A percentile compares a stretch with the other conserved stretches of the same genome.
phyloP scores from a whole-genome alignment of 2,329 filamentous ascomycete genomes.

The Pseudocercospora pini-densiflorae region DNA sequence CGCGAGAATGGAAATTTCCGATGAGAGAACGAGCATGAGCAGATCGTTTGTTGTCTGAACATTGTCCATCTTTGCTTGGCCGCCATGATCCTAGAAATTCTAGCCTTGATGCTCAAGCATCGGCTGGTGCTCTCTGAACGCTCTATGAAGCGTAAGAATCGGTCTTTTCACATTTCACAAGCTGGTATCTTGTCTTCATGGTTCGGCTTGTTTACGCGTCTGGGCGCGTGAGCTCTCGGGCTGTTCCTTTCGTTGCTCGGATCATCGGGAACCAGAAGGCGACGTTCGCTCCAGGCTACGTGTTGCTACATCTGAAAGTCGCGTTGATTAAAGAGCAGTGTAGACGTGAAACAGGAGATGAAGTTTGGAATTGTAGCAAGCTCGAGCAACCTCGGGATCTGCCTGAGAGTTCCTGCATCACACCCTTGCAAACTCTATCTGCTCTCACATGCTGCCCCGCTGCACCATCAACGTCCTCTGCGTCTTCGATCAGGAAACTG shows the following conservation, averaged over 20 bases:
- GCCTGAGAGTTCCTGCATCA: neutral
- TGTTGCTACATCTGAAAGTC: neutral
- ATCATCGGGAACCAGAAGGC: neutral
- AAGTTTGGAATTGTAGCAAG: neutral
- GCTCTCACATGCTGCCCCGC: conserved; percentile 4
- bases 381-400: neutral
- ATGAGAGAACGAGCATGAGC: neutral
- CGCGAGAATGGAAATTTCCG: neutral
- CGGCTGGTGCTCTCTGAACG: no score
- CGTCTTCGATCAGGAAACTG: neutral
- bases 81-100: neutral
- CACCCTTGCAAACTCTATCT: neutral
- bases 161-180: neutral
- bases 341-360: neutral
- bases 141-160: neutral
- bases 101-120: no score
- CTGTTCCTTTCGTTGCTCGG: neutral
- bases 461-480: neutral
- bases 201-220: neutral
- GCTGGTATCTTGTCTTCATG: neutral
- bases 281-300: neutral
- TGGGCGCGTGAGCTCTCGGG: neutral
- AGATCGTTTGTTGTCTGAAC: neutral
- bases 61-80: neutral
- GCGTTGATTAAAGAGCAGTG: neutral